Base-by-base conservation (phyloP, 257 asterid genomes). In the Catharanthus roseus region DNA sequence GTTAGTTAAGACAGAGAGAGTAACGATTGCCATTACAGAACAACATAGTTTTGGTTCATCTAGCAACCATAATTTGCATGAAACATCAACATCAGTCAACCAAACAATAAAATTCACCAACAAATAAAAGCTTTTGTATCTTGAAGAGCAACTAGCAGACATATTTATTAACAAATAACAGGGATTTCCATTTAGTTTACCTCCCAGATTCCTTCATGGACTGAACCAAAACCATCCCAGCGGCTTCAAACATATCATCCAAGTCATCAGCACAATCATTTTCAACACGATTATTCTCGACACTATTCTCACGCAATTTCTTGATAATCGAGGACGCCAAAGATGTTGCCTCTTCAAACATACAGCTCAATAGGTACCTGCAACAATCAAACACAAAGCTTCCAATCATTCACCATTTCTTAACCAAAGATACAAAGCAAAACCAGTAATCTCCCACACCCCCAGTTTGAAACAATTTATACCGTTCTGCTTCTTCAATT, bases 171-270 rank as follows among this genome's bases (percentile, higher is more conserved):
- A 51, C 33, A 39, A 65, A 71, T 9, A 18, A 71, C 44, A 10
- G 42, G 66, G 42, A 60, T 60, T 60, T 60, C 65, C 41, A 31
- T 16, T 31, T 15, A 45, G 72, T 41, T 77, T 69, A 93, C 98
- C 97, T 89, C 70, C 80, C 78, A 54, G 81, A 78, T 65, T 84
- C 88, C 68, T 85, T 84, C 83, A 78, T 74, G 68, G 98, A 90
- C 77, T 90, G 98, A 50, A 87, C 98, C 66, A 90, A 74, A 77
- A 89, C 90, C 98, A 93, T 93, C 28, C 90, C 97, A 41, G 96
- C 89, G 60, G 97, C 88, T 83, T 89, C 96, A 85, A 84, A 70
- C 95, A 86, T 80, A 64, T 85, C 93, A 50, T 66, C 78, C 77
- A 85, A 73, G 41, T 84, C 91, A 73, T 69, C 71, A 61, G 71